Evolutionary conservation across 768 basidiomycete species (phyloP).

Genomic region (Serpula lacrymans): DNA sequence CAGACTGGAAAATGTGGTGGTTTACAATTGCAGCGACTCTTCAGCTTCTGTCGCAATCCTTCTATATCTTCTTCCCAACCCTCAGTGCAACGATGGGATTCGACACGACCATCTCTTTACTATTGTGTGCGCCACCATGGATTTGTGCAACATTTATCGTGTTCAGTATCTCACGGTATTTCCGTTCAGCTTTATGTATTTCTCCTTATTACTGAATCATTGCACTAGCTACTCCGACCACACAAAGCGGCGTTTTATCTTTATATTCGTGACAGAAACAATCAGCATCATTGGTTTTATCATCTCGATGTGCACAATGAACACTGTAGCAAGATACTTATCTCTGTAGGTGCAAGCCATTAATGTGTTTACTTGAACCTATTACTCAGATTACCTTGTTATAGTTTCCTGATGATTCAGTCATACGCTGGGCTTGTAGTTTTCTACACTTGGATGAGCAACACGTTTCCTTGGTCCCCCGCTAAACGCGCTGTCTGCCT

Average conservation of each 20-base stretch:
- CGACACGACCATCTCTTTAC: constrained; percentile 54
- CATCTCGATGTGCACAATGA: constrained; percentile 59
- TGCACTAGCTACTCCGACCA: constrained; percentile 69
- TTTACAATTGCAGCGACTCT: constrained; percentile 23
- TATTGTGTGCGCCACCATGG: constrained; percentile 76
- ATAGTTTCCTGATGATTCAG: constrained; percentile 69
- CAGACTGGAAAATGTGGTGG: constrained; percentile 68
- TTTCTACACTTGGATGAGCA: constrained; percentile 47
- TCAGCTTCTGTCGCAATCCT: constrained; percentile 54
- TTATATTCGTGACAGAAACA: constrained; percentile 49
- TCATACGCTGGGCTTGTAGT: constrained; percentile 65
- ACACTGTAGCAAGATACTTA: constrained; percentile 55
- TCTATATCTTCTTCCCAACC: constrained; percentile 80
- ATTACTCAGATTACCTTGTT: neutral
- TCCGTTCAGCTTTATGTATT: neutral
- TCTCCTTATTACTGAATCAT: neutral
- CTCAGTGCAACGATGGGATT: constrained; percentile 70
- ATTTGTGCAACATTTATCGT: constrained; percentile 27
- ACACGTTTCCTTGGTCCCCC: constrained; percentile 65
- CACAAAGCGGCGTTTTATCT: constrained; percentile 64
- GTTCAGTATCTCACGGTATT: constrained; percentile 14
- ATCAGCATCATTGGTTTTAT: constrained; percentile 63
- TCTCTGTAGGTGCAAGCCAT: constrained; percentile 41
- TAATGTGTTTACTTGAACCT: neutral
- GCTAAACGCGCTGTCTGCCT: constrained; percentile 58